A percentile compares a stretch with the other conserved stretches of the same genome.
phyloP scores from a whole-genome alignment of 176 grass and related monocot genomes.

The barley (Hordeum vulgare) region DNA sequence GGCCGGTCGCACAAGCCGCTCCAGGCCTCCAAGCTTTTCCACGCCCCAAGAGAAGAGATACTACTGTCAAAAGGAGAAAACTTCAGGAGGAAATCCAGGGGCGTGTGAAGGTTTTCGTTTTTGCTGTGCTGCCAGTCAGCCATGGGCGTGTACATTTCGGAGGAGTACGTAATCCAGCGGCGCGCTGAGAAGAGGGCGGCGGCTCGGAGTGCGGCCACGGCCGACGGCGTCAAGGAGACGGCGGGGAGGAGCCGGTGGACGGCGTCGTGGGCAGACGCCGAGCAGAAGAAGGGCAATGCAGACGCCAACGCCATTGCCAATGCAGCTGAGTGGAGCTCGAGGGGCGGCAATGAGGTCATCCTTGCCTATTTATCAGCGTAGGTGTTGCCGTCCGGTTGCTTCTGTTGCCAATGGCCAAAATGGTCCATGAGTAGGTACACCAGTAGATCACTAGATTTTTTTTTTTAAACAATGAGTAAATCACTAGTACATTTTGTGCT shows the following conservation, averaged over 20 bases:
- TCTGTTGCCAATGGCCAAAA: neutral
- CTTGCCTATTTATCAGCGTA: conserved; percentile 39
- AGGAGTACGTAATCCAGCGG: conserved; percentile 60
- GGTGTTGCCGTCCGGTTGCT: neutral
- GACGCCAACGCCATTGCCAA: neutral
- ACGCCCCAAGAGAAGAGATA: neutral
- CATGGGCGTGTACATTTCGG: conserved; percentile 89
- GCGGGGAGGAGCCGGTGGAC: conserved; percentile 9
- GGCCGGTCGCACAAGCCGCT: neutral
- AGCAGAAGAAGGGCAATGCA: neutral
- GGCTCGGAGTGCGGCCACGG: neutral
- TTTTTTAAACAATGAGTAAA: too few relatives aligned
- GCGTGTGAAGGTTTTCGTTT: too few relatives aligned
- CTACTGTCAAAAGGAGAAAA: too few relatives aligned
- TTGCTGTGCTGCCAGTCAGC: too few relatives aligned
- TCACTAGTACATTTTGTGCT: neutral
- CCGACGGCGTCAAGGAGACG: neutral
- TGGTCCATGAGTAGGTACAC: neutral
- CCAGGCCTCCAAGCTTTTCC: neutral
- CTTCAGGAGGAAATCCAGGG: too few relatives aligned
- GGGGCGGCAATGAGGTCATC: neutral
- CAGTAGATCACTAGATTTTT: neutral
- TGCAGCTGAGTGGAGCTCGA: neutral
- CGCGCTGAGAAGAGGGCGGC: conserved; percentile 47
- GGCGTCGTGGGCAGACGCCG: neutral